Percentiles rank a stretch among this genome's conserved stretches.
phyloP scores from a whole-genome alignment of 352 stramenopile genomes.

The Peronospora farinosa region DNA sequence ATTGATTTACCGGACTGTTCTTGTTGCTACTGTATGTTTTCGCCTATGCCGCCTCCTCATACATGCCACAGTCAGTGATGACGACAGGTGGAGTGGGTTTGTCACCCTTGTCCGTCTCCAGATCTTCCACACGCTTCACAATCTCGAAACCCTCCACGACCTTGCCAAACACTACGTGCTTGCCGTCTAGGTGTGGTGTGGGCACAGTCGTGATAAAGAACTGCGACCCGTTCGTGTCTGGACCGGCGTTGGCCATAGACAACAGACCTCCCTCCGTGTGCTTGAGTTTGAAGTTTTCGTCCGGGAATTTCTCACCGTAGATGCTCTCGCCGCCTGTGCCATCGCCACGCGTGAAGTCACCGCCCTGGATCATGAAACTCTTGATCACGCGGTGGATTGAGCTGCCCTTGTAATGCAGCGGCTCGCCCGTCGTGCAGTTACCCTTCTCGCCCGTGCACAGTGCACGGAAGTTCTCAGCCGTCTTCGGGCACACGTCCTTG shows the following conservation, averaged over 20 bases:
- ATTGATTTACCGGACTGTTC: conserved; percentile 2
- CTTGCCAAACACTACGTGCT: conserved; percentile 97
- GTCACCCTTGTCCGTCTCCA: conserved; percentile 86
- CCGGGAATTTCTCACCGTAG: conserved; percentile 91
- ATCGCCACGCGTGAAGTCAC: conserved; percentile 94
- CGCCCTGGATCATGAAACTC: conserved; percentile 92
- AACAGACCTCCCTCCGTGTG: conserved; percentile 93
- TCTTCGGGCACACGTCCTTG: conserved; percentile 94
- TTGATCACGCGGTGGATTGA: conserved; percentile 97
- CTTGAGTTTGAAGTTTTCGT: conserved; percentile 98
- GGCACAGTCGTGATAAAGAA: conserved; percentile 94
- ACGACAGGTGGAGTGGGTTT: conserved; percentile 89
- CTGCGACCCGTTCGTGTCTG: conserved; percentile 95
- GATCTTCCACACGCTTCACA: conserved; percentile 89
- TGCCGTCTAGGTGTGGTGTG: conserved; percentile 95
- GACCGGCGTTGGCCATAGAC: conserved; percentile 95
- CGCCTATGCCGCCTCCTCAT: conserved; percentile 30
- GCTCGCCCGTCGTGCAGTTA: conserved; percentile 65
- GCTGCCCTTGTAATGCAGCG: conserved; percentile 97
- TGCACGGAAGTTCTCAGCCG: conserved; percentile 97
- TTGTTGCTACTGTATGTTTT: background rate
- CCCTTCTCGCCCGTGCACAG: conserved; percentile 98
- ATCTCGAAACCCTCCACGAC: conserved; percentile 89
- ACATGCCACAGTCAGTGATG: conserved; percentile 95
- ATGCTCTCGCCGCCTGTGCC: conserved; percentile 93